Evolutionary conservation across 108 stramenopile genomes (phyloP).

Genomic region (Epithemia pelagica): DNA sequence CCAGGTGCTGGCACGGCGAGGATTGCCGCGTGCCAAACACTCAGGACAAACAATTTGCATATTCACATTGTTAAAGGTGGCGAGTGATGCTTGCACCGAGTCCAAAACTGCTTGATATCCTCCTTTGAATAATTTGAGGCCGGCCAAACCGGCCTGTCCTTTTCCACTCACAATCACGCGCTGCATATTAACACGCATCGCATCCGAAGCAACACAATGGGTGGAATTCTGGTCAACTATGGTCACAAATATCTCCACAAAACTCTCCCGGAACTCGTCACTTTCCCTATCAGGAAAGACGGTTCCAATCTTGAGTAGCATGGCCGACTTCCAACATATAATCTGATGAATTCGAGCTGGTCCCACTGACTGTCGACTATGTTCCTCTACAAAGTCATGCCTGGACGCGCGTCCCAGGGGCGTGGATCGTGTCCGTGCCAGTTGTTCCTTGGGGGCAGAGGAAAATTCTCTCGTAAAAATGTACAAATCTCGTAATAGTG

Average conservation of each 20-base stretch:
- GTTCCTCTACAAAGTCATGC: constrained; percentile 28
- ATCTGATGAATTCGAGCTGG: constrained; percentile 56
- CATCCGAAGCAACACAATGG: constrained; percentile 59
- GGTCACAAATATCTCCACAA: constrained; percentile 60
- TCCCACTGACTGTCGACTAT: constrained; percentile 33
- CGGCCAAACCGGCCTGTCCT: constrained; percentile 60
- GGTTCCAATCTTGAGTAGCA: constrained; percentile 56
- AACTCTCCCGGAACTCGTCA: constrained; percentile 43
- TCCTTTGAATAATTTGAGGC: constrained; percentile 63
- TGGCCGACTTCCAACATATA: constrained; percentile 54
- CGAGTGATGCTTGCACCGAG: constrained; percentile 39
- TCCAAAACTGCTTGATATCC: constrained; percentile 58
- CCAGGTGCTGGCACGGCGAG: constrained; percentile 46
- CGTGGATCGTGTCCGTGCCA: constrained; percentile 23
- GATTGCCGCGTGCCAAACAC: constrained; percentile 51
- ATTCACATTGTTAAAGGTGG: constrained; percentile 47
- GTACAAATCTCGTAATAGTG: constrained; percentile 55
- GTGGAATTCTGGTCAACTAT: constrained; percentile 53
- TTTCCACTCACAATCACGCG: constrained; percentile 65
- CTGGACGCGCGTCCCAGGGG: constrained; percentile 21
- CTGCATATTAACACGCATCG: constrained; percentile 62
- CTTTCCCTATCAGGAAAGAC: constrained; percentile 35
- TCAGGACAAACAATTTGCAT: constrained; percentile 68
- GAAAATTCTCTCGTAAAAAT: constrained; percentile 27
- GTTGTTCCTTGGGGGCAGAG: not conserved